A percentile compares a stretch with the other conserved stretches of the same genome.
These are phyloP conservation scores for Xylaria sp. DNA, from an alignment of 2,329 filamentous ascomycete genomes.

Conservation along the genomic window DNA sequence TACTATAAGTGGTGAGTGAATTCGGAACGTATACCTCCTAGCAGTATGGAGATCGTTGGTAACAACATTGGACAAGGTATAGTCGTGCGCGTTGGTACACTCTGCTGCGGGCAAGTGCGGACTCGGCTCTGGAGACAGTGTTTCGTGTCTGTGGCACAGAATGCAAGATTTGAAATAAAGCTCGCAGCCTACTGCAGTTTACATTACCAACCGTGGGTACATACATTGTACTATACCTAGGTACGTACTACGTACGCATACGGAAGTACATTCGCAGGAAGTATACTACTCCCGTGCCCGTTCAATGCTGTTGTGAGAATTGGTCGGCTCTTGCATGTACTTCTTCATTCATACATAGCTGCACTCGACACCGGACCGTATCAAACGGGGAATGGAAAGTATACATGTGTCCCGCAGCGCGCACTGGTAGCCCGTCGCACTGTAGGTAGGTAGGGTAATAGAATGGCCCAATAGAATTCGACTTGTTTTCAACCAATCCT, in stretches of 20 bases:
- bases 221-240: too few relatives aligned
- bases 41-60: slow-evolving; percentile 11
- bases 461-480: slow-evolving; percentile 13
- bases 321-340: slow-evolving; percentile 22
- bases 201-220: neutral
- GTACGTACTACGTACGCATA: neutral
- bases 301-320: slow-evolving; percentile 15
- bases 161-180: slow-evolving; percentile 36
- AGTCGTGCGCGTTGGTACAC: neutral
- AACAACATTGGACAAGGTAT: neutral
- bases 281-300: neutral
- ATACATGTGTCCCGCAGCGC: neutral
- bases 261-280: neutral
- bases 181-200: slow-evolving; percentile 18
- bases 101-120: slow-evolving; percentile 34
- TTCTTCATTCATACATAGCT: neutral
- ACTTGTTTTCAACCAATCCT: slow-evolving; percentile 28
- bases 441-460: slow-evolving; percentile 14
- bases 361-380: neutral
- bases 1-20: slow-evolving; percentile 5
- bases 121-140: slow-evolving; percentile 21
- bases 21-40: neutral
- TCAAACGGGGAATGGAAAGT: slow-evolving; percentile 4
- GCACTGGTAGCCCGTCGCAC: neutral
- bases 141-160: slow-evolving; percentile 30